These are phyloP conservation scores for Porphyrellus cyaneotinctus DNA, from an alignment of 768 basidiomycete genomes.

Conservation along the genomic window DNA sequence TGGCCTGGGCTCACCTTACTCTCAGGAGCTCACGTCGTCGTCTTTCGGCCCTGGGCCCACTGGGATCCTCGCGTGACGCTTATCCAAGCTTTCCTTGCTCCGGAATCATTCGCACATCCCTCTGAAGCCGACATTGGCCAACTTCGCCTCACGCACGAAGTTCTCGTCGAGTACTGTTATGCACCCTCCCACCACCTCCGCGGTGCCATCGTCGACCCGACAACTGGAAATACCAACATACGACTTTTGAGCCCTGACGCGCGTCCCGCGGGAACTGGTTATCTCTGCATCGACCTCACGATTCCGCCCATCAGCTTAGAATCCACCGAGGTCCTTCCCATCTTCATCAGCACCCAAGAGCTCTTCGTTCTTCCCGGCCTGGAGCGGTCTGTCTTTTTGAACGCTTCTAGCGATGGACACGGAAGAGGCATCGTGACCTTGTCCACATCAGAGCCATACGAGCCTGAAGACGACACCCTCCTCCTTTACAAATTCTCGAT, in stretches of 20 bases:
- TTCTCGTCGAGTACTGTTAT: slow-evolving; percentile 2
- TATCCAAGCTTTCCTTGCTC: slow-evolving; percentile 18
- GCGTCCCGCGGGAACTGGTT: slow-evolving; percentile 1
- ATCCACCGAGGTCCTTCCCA: slow-evolving; percentile 6
- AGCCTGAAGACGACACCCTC: neutral
- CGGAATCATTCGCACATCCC: neutral
- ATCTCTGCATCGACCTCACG: slow-evolving; percentile 14
- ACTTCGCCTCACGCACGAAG: slow-evolving; percentile 21
- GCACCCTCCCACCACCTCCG: slow-evolving; percentile 13
- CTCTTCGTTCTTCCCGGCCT: slow-evolving; percentile 18
- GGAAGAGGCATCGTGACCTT: slow-evolving; percentile 16
- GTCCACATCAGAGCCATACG: neutral
- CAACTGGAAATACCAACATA: slow-evolving; percentile 9
- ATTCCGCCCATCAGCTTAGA: slow-evolving; percentile 3
- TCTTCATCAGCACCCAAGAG: slow-evolving; percentile 11
- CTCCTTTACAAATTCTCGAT: slow-evolving; percentile 18
- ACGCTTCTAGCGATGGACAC: slow-evolving; percentile 13
- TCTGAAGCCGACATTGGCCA: neutral
- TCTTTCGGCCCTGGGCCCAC: slow-evolving; percentile 11
- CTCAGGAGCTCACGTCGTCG: slow-evolving; percentile 10
- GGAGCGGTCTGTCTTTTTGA: neutral
- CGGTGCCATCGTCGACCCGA: slow-evolving; percentile 8
- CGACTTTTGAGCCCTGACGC: slow-evolving; percentile 9
- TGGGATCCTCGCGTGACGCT: slow-evolving; percentile 8
- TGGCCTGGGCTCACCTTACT: slow-evolving; percentile 12